phyloP scores from a whole-genome alignment of 768 basidiomycete species.

The Serendipita vermifera region DNA sequence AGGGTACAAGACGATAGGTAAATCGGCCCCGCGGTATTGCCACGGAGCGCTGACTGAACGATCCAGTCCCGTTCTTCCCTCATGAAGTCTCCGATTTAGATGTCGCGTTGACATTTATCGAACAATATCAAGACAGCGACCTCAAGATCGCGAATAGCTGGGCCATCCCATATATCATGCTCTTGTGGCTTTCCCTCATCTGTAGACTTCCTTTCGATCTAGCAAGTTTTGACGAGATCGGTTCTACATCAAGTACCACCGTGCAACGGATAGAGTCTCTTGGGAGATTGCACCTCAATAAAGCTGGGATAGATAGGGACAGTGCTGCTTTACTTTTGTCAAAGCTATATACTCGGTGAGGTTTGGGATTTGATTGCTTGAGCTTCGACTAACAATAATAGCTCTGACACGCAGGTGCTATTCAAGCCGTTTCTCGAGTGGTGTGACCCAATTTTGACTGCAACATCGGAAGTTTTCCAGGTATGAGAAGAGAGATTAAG shows the following conservation, averaged over 20 bases:
- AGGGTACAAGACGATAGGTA: conserved; percentile 85
- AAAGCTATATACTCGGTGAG: conserved; percentile 65
- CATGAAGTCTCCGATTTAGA: conserved; percentile 77
- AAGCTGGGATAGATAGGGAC: conserved; percentile 74
- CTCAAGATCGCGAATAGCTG: conserved; percentile 44
- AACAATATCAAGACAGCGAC: too few species aligned
- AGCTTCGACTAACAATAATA: conserved; percentile 19
- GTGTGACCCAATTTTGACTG: conserved; percentile 30
- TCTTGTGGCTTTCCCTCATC: conserved; percentile 90
- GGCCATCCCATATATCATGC: conserved; percentile 68
- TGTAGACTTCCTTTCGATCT: conserved; percentile 91
- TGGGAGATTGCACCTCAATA: conserved; percentile 44
- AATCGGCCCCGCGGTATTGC: conserved; percentile 23
- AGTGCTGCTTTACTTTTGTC: conserved; percentile 72
- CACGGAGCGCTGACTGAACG: not conserved
- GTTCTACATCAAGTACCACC: conserved; percentile 38
- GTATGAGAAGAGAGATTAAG: conserved; percentile 24
- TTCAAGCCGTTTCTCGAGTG: conserved; percentile 43
- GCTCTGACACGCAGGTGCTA: conserved; percentile 43
- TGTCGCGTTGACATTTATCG: conserved; percentile 56
- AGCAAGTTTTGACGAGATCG: conserved; percentile 60
- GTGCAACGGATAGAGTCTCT: conserved; percentile 42
- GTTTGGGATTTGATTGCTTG: conserved; percentile 12
- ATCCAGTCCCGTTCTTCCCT: conserved; percentile 80
- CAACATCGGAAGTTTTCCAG: conserved; percentile 34